Evolutionary conservation across 2,329 filamentous ascomycete species (phyloP), one percentile per base, ranked within the genome.

Genomic region (Shiraia sp.): DNA sequence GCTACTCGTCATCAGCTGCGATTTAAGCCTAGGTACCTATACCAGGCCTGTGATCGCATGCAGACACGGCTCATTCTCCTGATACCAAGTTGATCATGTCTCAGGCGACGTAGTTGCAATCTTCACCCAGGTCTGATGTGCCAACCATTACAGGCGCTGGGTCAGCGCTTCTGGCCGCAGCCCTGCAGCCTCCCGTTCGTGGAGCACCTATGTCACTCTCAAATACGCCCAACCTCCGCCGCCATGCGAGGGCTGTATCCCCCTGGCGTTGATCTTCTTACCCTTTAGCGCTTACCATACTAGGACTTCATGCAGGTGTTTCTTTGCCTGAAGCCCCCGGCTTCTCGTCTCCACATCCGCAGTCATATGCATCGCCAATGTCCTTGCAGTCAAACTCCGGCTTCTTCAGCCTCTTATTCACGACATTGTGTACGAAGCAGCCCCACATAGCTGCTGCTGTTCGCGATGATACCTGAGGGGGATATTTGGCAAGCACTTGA

Each of bases 311-410:
- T 43, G 47, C 41, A 49, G 49, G 45, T 45, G 49, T 52, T 40
- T 45, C 45, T 40, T 50, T 44, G 38, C 26, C 41, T 29, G 40
- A 49, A 36, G 36, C 42, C 32, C 38, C 41, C 42, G 72, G 69
- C 34, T 76, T 75, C 38, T 82, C 79, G 19, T 81, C 79, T 16
- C 75, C 79, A 61, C 82, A 85, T 23, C 50, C 82, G 55, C 82
- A 86, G 57, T 86, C 81, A 60, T 86, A 86, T 50, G 83, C 83
- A 43, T 83, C 81, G 2, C 81, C 82, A 42, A 86, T 81, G 26
- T 84, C 79, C 29, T 75, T 75, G 65, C 82, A 86, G 62, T 85
- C 80, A 57, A 85, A 86, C 15, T 79, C 63, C 4, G 77, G 74
- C 63, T 86, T 86, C 23, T 76, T 65, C 45, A 86, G 68, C 57